phyloP scores from a whole-genome alignment of 2,329 filamentous ascomycete genomes.

The Trichoderma oligosporum region DNA sequence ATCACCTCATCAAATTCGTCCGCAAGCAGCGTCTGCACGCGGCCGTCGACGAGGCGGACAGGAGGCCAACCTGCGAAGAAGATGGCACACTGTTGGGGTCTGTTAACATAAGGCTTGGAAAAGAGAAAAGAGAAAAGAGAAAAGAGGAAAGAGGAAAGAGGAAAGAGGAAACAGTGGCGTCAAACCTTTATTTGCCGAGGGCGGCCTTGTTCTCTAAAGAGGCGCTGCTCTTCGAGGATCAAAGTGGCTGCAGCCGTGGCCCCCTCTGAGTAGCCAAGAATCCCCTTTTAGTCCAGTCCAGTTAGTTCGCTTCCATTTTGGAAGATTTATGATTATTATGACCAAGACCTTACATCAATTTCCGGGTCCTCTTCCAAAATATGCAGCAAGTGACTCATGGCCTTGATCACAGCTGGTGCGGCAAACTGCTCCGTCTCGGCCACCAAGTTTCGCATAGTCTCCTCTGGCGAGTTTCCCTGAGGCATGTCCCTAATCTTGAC shows the following conservation, averaged over 20 bases:
- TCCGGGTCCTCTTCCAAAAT: slow-evolving; percentile 42
- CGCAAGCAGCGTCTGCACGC: slow-evolving; percentile 43
- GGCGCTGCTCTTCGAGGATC: slow-evolving; percentile 48
- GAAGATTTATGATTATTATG: background rate
- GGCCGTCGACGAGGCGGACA: slow-evolving; percentile 37
- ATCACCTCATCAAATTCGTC: slow-evolving; percentile 49
- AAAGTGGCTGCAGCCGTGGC: slow-evolving; percentile 53
- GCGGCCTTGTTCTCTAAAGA: slow-evolving; percentile 30
- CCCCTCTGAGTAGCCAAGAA: slow-evolving; percentile 60
- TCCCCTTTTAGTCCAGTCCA: slow-evolving; percentile 33
- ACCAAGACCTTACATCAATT: slow-evolving; percentile 27
- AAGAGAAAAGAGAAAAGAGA: slow-evolving; percentile 1
- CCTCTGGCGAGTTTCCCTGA: slow-evolving; percentile 49
- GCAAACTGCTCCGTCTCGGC: slow-evolving; percentile 29
- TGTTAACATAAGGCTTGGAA: slow-evolving; percentile 32
- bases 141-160: background rate
- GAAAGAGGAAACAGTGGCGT: slow-evolving; percentile 15
- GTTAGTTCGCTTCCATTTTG: too few species aligned
- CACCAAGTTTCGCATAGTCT: slow-evolving; percentile 52
- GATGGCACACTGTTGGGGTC: slow-evolving; percentile 39
- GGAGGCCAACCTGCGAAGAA: slow-evolving; percentile 56
- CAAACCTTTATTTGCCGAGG: slow-evolving; percentile 37
- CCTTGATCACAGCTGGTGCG: slow-evolving; percentile 18
- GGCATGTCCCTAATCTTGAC: slow-evolving; percentile 53
- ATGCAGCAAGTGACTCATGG: slow-evolving; percentile 34